A percentile compares a stretch with the other conserved stretches of the same genome.
Evolutionary conservation across 352 stramenopile genomes (phyloP).

Genomic region (Phytophthora meadii): DNA sequence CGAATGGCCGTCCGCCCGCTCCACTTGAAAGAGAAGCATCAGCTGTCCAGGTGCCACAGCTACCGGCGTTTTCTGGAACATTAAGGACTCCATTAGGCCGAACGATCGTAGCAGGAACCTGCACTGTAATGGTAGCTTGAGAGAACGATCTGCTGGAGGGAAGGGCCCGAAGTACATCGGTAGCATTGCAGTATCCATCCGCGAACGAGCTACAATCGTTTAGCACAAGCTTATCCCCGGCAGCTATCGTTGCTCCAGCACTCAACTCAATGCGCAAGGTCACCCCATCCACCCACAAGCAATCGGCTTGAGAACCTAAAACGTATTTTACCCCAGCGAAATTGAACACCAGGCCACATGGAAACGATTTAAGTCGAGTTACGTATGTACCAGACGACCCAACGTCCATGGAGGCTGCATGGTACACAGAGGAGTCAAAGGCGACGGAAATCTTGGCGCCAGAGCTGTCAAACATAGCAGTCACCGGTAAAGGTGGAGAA

Average conservation of each 20-base stretch:
- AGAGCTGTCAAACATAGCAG: conserved; percentile 57
- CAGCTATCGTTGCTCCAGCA: conserved; percentile 46
- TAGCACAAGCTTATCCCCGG: conserved; percentile 51
- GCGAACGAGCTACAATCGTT: conserved; percentile 59
- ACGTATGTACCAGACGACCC: conserved; percentile 31
- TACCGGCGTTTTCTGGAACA: conserved; percentile 60
- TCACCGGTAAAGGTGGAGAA: conserved; percentile 55
- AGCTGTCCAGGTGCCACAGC: conserved; percentile 57
- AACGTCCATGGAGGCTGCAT: conserved; percentile 68
- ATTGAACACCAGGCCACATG: conserved; percentile 58
- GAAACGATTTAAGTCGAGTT: conserved; percentile 52
- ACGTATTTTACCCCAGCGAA: conserved; percentile 39
- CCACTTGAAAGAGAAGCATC: conserved; percentile 69
- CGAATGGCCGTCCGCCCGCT: conserved; percentile 55
- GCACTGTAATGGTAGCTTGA: conserved; percentile 50
- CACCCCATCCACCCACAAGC: conserved; percentile 64
- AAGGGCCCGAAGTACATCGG: conserved; percentile 51
- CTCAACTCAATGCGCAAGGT: conserved; percentile 61
- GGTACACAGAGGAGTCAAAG: conserved; percentile 76
- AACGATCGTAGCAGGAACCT: conserved; percentile 39
- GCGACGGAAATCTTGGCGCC: conserved; percentile 59
- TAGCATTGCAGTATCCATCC: conserved; percentile 57
- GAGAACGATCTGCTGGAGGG: conserved; percentile 65
- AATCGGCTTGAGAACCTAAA: conserved; percentile 46
- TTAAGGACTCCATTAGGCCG: conserved; percentile 53